phyloP scores from a whole-genome alignment of 2,329 filamentous ascomycete genomes.

The Neonectria faginata region DNA sequence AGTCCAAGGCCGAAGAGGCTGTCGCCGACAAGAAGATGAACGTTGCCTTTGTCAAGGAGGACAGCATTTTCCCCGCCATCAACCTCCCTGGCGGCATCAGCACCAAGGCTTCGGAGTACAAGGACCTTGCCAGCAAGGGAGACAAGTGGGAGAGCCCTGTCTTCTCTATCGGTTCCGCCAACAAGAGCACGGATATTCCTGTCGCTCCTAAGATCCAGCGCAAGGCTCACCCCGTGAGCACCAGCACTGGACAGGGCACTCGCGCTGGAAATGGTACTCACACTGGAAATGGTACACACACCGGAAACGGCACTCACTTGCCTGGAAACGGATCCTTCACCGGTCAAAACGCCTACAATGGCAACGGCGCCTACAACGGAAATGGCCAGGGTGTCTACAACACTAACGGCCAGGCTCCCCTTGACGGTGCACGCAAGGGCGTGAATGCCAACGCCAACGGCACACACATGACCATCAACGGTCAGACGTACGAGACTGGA shows the following conservation, averaged over 20 bases:
- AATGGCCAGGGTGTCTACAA: conserved; percentile 23
- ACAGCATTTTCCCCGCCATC: conserved; percentile 90
- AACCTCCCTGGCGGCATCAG: conserved; percentile 85
- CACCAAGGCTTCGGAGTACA: conserved; percentile 94
- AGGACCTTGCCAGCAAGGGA: conserved; percentile 86
- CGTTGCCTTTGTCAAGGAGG: conserved; percentile 72
- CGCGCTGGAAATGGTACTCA: conserved; percentile 34
- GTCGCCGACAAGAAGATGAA: conserved; percentile 76
- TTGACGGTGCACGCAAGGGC: not conserved
- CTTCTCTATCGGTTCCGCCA: conserved; percentile 86
- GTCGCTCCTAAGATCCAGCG: conserved; percentile 62
- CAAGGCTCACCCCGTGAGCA: conserved; percentile 52
- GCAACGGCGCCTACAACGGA: conserved; percentile 30
- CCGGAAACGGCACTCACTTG: conserved; percentile 10
- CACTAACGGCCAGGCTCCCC: conserved; percentile 1
- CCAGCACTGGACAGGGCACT: conserved; percentile 27
- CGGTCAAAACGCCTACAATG: not conserved
- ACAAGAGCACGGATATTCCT: conserved; percentile 79
- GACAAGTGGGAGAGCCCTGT: conserved; percentile 95
- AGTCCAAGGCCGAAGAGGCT: conserved; percentile 77
- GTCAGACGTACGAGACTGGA: conserved; percentile 37
- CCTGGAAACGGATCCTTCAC: not conserved
- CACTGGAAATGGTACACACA: conserved; percentile 25
- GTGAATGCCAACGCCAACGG: conserved; percentile 34
- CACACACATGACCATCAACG: conserved; percentile 27